Evolutionary conservation across 495 filamentous ascomycete species (phyloP), one percentile per base, ranked within the genome.

Genomic region (Talaromyces ruber): DNA sequence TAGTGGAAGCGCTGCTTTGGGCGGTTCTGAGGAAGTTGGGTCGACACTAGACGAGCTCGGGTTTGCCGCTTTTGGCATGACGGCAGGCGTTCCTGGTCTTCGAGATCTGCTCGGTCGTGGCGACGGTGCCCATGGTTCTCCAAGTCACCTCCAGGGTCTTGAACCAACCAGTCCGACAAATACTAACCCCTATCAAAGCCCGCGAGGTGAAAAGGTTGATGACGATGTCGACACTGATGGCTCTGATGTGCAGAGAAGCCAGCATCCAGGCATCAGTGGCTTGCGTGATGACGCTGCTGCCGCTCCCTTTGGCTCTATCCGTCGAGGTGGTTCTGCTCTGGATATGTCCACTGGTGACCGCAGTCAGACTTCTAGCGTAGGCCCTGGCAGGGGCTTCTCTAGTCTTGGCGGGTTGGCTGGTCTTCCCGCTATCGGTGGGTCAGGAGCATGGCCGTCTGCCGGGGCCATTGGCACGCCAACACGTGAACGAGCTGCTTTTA

Each of bases 111-210:
- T 84, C 69, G 82, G 81, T 63, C 80, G 83, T 60, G 77, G 82
- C 25, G 82, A 88, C 53, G 78, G 77, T 54, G 82, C 80, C 12
- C 77, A 82, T 37, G 83, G 87, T 68, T 86, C 79, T 66, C 82
- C 77, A 51, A 81, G 78, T 58, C 75, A 81, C 45, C 74, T 79
- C 59, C 81, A 82, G 55, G 80, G 74, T 22, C 78, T 82, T 60
- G 89, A 92, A 64, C 87, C 87, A 6, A 82, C 89, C 63, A 98
- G 95, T 68, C 95, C 94, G 37, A 94, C 93, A 0, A 92, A 96
- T 63, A 98, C 94, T 1, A 98, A 98, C 72, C 95, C 94, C n/a
- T 98, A 93, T 68, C 89, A 90, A 65, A 98, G 93, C 71, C 95
- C 94, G 8, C 85, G 89, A n/a, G 88, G 84, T n/a, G 89, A 92